Percentiles rank a stretch among this genome's conserved stretches.
These are phyloP conservation scores for Iberis amara DNA, from an alignment of 441 rosid genomes.

Conservation along the genomic window DNA sequence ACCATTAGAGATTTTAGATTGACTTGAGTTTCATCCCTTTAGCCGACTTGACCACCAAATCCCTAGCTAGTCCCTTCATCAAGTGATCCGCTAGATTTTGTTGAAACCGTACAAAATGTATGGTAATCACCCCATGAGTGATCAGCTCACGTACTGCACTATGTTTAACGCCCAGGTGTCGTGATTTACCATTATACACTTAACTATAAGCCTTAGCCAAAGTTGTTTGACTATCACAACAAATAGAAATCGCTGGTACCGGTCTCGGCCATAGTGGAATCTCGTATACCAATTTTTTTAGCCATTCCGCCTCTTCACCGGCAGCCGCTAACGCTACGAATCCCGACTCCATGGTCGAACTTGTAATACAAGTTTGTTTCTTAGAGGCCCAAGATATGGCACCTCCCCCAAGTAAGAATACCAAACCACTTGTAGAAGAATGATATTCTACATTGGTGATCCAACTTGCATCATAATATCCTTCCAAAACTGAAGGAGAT, in stretches of 20 bases:
- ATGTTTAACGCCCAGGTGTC: neutral
- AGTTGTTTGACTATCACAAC: conserved; percentile 7
- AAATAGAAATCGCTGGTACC: neutral
- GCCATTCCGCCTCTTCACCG: neutral
- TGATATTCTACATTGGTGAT: conserved; percentile 6
- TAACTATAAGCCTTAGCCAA: conserved; percentile 9
- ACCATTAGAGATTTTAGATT: neutral
- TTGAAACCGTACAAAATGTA: neutral
- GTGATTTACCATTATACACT: conserved; percentile 9
- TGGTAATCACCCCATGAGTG: neutral
- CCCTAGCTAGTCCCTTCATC: neutral
- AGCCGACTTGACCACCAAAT: neutral
- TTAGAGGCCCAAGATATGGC: neutral
- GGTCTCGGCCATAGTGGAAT: conserved; percentile 3
- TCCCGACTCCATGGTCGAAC: conserved; percentile 1
- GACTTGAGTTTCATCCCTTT: neutral
- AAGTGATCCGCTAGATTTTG: neutral
- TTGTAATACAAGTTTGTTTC: neutral
- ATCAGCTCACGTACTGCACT: neutral
- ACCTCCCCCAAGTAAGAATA: neutral
- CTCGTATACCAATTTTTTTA: neutral
- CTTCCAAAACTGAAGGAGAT: conserved; percentile 17
- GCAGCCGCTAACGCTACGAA: neutral
- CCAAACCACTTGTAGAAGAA: conserved; percentile 8
- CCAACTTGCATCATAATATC: conserved; percentile 11